Base-by-base conservation (phyloP, 768 basidiomycete species). In the Cyclocybe cylindracea region DNA sequence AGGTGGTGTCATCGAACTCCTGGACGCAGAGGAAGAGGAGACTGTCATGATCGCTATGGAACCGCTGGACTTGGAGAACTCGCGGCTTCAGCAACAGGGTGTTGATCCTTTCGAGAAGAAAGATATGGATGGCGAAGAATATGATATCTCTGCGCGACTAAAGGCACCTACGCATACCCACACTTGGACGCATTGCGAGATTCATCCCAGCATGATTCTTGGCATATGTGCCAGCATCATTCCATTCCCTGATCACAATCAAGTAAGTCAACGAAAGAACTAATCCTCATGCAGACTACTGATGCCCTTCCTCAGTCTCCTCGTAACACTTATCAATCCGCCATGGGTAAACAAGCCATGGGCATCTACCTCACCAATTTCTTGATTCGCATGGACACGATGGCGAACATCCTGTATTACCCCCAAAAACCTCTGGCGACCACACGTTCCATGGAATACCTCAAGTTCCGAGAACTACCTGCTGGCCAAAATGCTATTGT, bases 261-360 rank as follows among this genome's bases (percentile, higher is more conserved):
- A 97, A 79, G 94, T 92, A 66, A 55, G 85, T 71, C 29, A 3
- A 4, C 11, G 10, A 13, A 10, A 14, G 16, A 4, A 29, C 31
- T 24, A 39, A 10, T 31, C 10, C 19, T 10, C 16, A 3, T 19
- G 10, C 31, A 18, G 33, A 24, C 33, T 11, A 19, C 34, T 53
- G 29, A 51, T 19, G 50, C 7, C 44, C 33, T 36, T 31, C 48
- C 32, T 8, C 57, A 98, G 92, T 99, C 96, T 53, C 96, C 96
- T 59, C 97, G 96, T 85, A 99, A 99, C 67, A 99, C 96, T 4
- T 99, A 99, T 66, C 96, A 99, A 75, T 98, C 96, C 40, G 96
- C 96, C 46, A 99, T 99, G 96, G 97, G 97, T 61, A 99, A 99
- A 75, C 96, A 99, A 84, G 96, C 96, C 9, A 99, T 99, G 96